Evolutionary conservation across 305 asterid species (phyloP).

Genomic region (Solanum chacoense): DNA sequence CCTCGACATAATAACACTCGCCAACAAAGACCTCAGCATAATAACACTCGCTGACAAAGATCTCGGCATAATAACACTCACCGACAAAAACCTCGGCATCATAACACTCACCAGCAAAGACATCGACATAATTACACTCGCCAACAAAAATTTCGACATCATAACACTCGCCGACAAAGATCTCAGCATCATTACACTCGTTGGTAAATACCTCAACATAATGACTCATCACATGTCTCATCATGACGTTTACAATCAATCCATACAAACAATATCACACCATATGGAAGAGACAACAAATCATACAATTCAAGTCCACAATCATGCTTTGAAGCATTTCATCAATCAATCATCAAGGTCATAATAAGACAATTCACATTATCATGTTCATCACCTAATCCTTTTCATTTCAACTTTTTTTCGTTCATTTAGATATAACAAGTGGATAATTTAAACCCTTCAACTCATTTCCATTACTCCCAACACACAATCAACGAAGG

Average conservation of each 20-base stretch:
- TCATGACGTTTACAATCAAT: neutral
- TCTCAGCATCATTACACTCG: neutral
- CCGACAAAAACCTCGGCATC: no score
- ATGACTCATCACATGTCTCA: neutral
- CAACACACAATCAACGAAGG: neutral
- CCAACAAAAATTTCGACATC: neutral
- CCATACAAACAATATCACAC: neutral
- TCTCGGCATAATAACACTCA: neutral
- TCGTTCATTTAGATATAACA: neutral
- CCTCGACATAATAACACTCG: no score
- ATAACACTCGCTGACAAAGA: neutral
- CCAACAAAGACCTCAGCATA: neutral
- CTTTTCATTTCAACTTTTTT: neutral
- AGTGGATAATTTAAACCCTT: neutral
- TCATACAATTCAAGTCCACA: neutral
- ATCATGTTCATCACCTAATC: neutral
- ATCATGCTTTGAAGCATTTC: neutral
- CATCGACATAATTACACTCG: neutral
- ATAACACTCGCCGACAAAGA: neutral
- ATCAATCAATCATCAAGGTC: neutral
- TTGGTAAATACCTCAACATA: neutral
- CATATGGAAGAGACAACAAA: neutral
- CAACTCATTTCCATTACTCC: neutral
- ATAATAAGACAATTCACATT: neutral
- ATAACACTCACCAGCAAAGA: neutral